Conservation (phyloP, 805 yeast genomes). For the Metschnikowia sp. region DNA sequence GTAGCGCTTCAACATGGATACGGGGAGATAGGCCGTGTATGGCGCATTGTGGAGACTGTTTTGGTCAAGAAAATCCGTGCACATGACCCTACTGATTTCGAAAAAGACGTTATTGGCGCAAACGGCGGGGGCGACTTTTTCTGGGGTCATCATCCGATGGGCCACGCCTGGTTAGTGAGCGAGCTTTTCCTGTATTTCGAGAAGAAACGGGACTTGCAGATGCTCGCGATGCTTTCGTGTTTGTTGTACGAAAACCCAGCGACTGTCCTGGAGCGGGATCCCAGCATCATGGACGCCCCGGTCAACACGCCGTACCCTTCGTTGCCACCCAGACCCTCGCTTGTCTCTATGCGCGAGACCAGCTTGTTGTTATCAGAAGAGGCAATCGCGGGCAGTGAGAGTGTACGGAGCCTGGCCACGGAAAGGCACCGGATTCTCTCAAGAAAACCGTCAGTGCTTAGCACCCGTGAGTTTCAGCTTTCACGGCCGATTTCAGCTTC, state of each 20-base stretch:
- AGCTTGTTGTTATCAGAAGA: slow-evolving; percentile 8
- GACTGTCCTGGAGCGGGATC: too few species aligned
- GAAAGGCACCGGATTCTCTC: slow-evolving; percentile 5
- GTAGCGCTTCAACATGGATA: slow-evolving; percentile 66
- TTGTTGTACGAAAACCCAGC: slow-evolving; percentile 48
- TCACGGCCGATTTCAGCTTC: slow-evolving; percentile 9
- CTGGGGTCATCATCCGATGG: slow-evolving; percentile 85
- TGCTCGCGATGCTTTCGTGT: slow-evolving; percentile 87
- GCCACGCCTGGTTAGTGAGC: slow-evolving; percentile 61
- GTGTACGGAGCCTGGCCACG: background rate
- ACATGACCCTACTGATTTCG: slow-evolving; percentile 9
- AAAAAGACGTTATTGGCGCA: slow-evolving; percentile 3
- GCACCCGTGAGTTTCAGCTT: slow-evolving; percentile 10
- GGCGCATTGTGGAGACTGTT: slow-evolving; percentile 57
- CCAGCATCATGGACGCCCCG: slow-evolving; percentile 30
- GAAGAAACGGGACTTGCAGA: slow-evolving; percentile 64
- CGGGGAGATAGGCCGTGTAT: slow-evolving; percentile 64
- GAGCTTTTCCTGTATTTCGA: slow-evolving; percentile 66
- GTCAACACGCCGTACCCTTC: slow-evolving; percentile 46
- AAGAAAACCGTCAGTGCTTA: slow-evolving; percentile 10
- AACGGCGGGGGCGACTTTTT: slow-evolving; percentile 33
- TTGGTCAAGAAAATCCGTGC: slow-evolving; percentile 28
- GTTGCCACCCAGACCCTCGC: slow-evolving; percentile 26
- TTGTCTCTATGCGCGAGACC: slow-evolving; percentile 9
- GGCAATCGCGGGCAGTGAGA: slow-evolving; percentile 2